phyloP scores from a whole-genome alignment of 352 stramenopile genomes.

The Pythium phragmiticola region DNA sequence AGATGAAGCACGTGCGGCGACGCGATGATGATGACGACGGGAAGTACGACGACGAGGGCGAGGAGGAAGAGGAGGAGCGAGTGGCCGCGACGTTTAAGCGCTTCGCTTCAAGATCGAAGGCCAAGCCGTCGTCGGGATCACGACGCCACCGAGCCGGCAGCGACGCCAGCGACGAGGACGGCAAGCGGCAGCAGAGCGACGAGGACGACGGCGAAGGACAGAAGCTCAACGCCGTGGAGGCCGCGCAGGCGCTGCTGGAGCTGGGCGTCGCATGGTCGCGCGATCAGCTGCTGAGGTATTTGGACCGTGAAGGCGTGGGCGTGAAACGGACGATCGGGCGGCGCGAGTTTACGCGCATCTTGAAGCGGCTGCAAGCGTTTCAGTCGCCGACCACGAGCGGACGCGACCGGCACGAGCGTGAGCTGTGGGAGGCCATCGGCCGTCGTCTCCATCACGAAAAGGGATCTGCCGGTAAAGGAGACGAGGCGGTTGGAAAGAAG shows the following conservation, averaged over 20 bases:
- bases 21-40: background rate
- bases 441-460: no score
- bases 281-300: constrained; percentile 58
- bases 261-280: constrained; percentile 57
- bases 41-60: background rate
- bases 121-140: background rate
- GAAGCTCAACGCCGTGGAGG: constrained; percentile 36
- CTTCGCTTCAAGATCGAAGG: constrained; percentile 20
- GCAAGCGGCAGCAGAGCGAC: constrained; percentile 36
- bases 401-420: constrained; percentile 7
- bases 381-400: background rate
- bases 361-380: constrained; percentile 41
- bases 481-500: background rate
- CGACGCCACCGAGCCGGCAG: background rate
- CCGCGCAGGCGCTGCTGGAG: constrained; percentile 68
- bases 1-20: background rate
- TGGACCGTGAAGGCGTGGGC: constrained; percentile 47
- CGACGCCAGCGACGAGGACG: constrained; percentile 23
- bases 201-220: constrained; percentile 21
- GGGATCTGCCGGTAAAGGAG: background rate
- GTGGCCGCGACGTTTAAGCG: constrained; percentile 19
- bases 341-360: constrained; percentile 40
- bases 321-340: constrained; percentile 33
- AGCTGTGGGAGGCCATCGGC: constrained; percentile 19
- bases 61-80: constrained; percentile 20